Percentiles rank a stretch among this genome's conserved stretches.
Evolutionary conservation across 164 flowering plant genomes (phyloP).

Genomic region (Vitis vinifera): DNA sequence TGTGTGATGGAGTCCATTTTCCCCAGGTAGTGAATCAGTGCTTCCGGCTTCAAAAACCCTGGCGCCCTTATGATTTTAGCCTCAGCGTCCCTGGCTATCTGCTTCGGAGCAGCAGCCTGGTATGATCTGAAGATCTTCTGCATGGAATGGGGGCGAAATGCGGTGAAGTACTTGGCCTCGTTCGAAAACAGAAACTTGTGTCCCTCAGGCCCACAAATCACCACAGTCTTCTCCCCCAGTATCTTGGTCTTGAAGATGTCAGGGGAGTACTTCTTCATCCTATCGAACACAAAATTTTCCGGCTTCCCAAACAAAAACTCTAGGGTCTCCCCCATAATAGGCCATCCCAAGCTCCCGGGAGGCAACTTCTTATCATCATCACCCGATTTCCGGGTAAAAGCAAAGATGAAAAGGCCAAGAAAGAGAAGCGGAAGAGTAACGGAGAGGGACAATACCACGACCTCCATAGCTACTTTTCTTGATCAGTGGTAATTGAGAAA

Average conservation of each 20-base stretch:
- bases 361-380: conserved; percentile 14
- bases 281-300: conserved; percentile 29
- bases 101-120: conserved; percentile 9
- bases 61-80: conserved; percentile 10
- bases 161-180: conserved; percentile 27
- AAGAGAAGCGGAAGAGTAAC: background rate
- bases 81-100: conserved; percentile 3
- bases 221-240: conserved; percentile 30
- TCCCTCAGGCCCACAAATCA: conserved; percentile 37
- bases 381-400: too few relatives aligned
- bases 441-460: too few relatives aligned
- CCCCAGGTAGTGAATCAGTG: conserved; percentile 18
- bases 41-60: conserved; percentile 35
- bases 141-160: conserved; percentile 34
- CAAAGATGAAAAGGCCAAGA: too few relatives aligned
- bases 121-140: conserved; percentile 33
- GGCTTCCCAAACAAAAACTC: conserved; percentile 31
- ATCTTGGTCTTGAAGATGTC: conserved; percentile 39
- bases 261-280: conserved; percentile 33
- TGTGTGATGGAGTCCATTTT: conserved; percentile 34
- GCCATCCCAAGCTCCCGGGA: conserved; percentile 50
- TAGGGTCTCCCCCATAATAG: conserved; percentile 34
- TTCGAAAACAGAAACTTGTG: conserved; percentile 45
- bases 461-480: too few relatives aligned
- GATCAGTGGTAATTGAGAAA: too few relatives aligned